phyloP scores from a whole-genome alignment of 768 basidiomycete genomes.

The Collybiopsis confluens region DNA sequence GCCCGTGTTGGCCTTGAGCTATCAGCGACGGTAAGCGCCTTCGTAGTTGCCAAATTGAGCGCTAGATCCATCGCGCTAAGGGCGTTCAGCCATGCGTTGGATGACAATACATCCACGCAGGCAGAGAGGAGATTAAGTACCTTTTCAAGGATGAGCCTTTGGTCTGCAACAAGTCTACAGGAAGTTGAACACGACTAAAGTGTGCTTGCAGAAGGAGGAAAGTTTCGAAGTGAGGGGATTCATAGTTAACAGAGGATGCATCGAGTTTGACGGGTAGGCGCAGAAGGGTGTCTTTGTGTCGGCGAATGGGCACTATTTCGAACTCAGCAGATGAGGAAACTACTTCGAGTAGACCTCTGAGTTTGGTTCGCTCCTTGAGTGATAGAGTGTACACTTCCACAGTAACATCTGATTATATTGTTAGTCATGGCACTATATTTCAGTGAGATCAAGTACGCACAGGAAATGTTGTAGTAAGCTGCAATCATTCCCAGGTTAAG shows the following conservation, averaged over 20 bases:
- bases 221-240: constrained; percentile 96
- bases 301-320: constrained; percentile 89
- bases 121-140: constrained; percentile 89
- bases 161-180: constrained; percentile 94
- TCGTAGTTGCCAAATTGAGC: too few relatives aligned
- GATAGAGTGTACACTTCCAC: constrained; percentile 97
- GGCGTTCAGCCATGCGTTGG: constrained; percentile 92
- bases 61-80: constrained; percentile 96
- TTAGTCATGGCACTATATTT: background rate
- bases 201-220: constrained; percentile 96
- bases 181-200: constrained; percentile 89
- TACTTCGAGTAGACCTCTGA: constrained; percentile 94
- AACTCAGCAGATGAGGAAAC: constrained; percentile 97
- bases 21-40: too few relatives aligned
- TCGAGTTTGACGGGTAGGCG: constrained; percentile 93
- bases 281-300: constrained; percentile 83
- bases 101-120: constrained; percentile 97
- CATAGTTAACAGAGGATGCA: constrained; percentile 62
- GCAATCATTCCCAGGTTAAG: constrained; percentile 99
- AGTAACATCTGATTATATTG: constrained; percentile 67
- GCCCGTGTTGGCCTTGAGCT: too few relatives aligned
- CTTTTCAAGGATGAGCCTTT: constrained; percentile 82
- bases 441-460: constrained; percentile 38
- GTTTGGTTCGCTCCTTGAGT: constrained; percentile 92
- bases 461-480: constrained; percentile 92